Evolutionary conservation across 345 rosid species (phyloP), one percentile per base, ranked within the genome.

Genomic region (Hevea brasiliensis): DNA sequence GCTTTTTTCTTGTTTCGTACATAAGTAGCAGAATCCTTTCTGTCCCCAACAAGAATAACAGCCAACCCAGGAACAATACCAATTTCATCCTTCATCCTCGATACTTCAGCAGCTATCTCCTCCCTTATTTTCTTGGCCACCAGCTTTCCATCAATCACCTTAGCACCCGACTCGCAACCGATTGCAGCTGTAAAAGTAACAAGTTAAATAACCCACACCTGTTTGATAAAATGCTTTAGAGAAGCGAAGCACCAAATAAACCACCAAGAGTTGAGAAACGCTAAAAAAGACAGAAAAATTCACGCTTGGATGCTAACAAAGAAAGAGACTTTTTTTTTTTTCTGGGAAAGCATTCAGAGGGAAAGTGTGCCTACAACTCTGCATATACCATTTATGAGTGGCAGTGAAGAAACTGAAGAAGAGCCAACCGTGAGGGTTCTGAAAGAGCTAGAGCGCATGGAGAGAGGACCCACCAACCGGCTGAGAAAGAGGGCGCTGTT

Each of bases 1-100:
- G 98, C 96, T 79, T 88, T 92, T 80, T 90, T 92, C 86, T 94
- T 91, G 86, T 88, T 91, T 53, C 89, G 86, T 37, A 91, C 97
- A 53, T 94, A 91, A 79, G 92, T 89, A 18, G 89, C 92, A 18
- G 98, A 91, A 74, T 91, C 97, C 72, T 89, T 90, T 82, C 89
- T 80, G 47, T 89, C 89, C 6, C 98, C 97, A 70, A 89, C 93
- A 60, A 94, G 89, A 65, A 94, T 82, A 6, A 92, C 97, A 1
- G 97, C 94, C 79, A 92, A 82, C 7, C 97, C 98, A 21, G 94
- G 98, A 72, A 87, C 87, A 60, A 85, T 79, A 58, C 96, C 91
- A 37, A 83, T 77, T 0, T 85, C 90, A 41, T 89, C 97, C 80
- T 89, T 91, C 97, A 94, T 87, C 72, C 85, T 87, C 3, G 85